Base-by-base conservation (phyloP, 1,284 basidiomycete genomes). In the Earliella scabrosa region DNA sequence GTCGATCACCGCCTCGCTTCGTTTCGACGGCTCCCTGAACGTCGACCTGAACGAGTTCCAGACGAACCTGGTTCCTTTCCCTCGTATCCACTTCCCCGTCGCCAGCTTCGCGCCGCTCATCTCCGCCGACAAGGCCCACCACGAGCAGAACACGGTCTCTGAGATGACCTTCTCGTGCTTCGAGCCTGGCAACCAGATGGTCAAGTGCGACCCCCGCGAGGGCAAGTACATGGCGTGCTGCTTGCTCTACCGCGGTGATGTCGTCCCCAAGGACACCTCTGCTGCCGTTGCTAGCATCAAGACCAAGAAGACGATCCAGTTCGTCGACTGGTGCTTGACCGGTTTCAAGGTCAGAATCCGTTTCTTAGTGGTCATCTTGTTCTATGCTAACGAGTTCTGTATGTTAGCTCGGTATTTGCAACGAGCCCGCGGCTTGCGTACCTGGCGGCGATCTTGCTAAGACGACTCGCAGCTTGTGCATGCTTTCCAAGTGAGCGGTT, bases 91-190 rank as follows among this genome's bases (percentile, higher is more conserved):
- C 77, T 98, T 98, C 90, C 96, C 97, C 50, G 85, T 98, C 60
- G 95, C 96, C 54, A 96, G 94, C 57, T 98, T 93, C 73, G 93
- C 97, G 1, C 97, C 97, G 49, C 90, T 99, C 69, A 83, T 98
- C 70, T 97, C 94, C 29, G 85, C 86, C 9, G 89, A 90, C 59
- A 92, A 89, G 77, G 92, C 95, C 24, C 86, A 86, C 68, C 97
- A 99, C 75, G 97, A 99, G 77, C 93, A 96, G 78, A 98, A 99
- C 82, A 94, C 93, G 26, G 96, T 98, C 32, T 87, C 93, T 44
- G 97, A 99, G 73, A 98, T 99, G 95, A 99, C 97, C 63, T 95
- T 93, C 81, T 90, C 95, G 55, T 97, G 95, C 81, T 99, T 99
- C 78, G 97, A 99, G 82, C 84, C 86, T 63, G 95, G 95, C 65